Base-by-base conservation (phyloP, 305 asterid genomes). In the Fraxinus paxiana region DNA sequence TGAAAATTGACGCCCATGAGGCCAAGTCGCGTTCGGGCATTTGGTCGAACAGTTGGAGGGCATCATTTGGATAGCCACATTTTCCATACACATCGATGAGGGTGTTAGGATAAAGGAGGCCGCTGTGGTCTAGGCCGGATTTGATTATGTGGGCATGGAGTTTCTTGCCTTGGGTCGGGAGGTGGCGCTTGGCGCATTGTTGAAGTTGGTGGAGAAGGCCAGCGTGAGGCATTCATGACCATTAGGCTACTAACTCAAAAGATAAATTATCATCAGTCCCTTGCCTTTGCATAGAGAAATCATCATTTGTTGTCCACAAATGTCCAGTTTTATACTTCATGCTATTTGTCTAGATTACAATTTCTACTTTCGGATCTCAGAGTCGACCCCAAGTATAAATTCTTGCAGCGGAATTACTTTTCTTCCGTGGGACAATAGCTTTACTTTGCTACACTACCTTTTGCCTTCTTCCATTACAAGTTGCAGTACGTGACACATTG, bases 1-100 rank as follows among this genome's bases (percentile, higher is more conserved):
- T 92, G 79, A 94, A 88, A 82, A 94, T 81, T 0, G 98, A 89
- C 0, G 94, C 91, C 98, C 98, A 94, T 2, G 98, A 94, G 70
- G 90, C 92, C 35, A 89, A 84, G 85, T 94, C 94, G 81, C 94
- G 86, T 1, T 80, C 76, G 4, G 92, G 87, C 97, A 92, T 92
- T 91, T 87, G 90, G 73, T 92, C 96, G 86, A 94, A 89, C 92
- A 94, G 73, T 4, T 90, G 86, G 65, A 83, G 46, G 24, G 97
- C 97, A 24, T 90, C 88, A 20, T 76, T 1, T 1, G 81, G 81
- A n/a, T 74, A 85, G 86, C 87, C 91, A 79, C 89, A 87, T 90
- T 89, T 92, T 1, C 90, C 89, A 1, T 92, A 92, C 83, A 88
- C 38, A 12, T 87, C 83, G 1, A 94, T 6, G 72, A 92, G 92